Percentiles rank a stretch among this genome's conserved stretches.
Evolutionary conservation across 768 basidiomycete species (phyloP).

Genomic region (Leccinum olivaceopallidum): DNA sequence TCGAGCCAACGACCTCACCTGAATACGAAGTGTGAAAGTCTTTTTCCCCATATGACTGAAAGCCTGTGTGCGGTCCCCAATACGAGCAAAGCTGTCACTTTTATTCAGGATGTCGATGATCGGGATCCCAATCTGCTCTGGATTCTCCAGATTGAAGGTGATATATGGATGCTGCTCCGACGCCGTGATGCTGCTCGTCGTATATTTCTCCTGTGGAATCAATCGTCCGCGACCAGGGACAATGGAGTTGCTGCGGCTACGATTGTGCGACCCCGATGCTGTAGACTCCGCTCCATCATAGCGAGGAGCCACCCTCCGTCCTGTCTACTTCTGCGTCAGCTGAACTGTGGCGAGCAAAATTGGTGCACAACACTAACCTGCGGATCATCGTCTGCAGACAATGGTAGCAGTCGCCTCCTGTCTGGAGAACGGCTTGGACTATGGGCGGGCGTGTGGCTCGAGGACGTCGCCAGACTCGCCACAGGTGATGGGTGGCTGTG

Average conservation of each 20-base stretch:
- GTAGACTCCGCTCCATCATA: constrained; percentile 6
- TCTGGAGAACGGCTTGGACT: constrained; percentile 24
- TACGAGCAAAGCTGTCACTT: constrained; percentile 47
- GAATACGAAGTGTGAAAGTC: constrained; percentile 73
- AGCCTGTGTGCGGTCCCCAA: constrained; percentile 54
- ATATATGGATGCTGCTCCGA: constrained; percentile 50
- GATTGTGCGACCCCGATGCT: constrained; percentile 4
- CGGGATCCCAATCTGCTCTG: constrained; percentile 58
- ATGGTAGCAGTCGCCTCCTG: constrained; percentile 15
- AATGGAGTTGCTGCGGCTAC: constrained; percentile 1
- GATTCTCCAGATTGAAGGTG: constrained; percentile 55
- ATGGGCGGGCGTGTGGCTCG: constrained; percentile 8
- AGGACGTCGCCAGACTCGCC: constrained; percentile 15
- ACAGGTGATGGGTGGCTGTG: constrained; percentile 28
- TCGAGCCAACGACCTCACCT: constrained; percentile 43
- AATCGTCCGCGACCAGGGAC: constrained; percentile 19
- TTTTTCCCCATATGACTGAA: constrained; percentile 66
- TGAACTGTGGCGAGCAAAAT: constrained; percentile 5
- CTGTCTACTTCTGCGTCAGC: constrained; percentile 22
- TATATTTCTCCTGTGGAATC: constrained; percentile 29
- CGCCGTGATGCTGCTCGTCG: constrained; percentile 11
- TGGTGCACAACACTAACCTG: constrained; percentile 14
- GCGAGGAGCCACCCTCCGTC: constrained; percentile 23
- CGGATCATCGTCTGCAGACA: constrained; percentile 9
- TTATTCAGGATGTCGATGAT: constrained; percentile 58